A percentile compares a stretch with the other conserved stretches of the same genome.
Evolutionary conservation across 345 rosid species (phyloP).

Genomic region (Mercurialis annua): DNA sequence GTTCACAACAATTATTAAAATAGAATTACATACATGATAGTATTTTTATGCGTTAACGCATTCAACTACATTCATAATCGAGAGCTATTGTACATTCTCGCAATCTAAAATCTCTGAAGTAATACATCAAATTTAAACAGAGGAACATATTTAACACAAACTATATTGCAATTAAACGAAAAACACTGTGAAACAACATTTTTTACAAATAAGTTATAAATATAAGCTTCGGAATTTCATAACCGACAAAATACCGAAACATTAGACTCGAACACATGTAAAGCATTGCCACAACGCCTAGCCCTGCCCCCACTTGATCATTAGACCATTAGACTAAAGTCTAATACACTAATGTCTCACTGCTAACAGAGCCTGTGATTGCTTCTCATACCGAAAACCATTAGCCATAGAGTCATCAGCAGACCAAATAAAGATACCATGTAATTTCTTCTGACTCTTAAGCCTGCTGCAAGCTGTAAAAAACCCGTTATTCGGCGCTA

Average conservation of each 20-base stretch:
- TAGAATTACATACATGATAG: background rate
- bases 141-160: no score
- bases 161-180: no score
- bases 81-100: background rate
- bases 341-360: background rate
- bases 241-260: no score
- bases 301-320: no score
- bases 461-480: conserved; percentile 12
- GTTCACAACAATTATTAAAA: background rate
- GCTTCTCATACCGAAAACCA: conserved; percentile 19
- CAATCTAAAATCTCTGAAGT: no score
- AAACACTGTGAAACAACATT: no score
- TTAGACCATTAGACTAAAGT: no score
- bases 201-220: no score
- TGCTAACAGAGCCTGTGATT: conserved; percentile 9
- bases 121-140: no score
- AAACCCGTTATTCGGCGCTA: conserved; percentile 13
- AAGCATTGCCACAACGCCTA: no score
- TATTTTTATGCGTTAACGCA: background rate
- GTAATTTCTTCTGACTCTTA: conserved; percentile 5
- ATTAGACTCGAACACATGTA: no score
- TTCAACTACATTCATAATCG: background rate
- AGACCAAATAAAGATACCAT: conserved; percentile 17
- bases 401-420: conserved; percentile 12
- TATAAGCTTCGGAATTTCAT: no score